phyloP scores from a whole-genome alignment of 257 asterid species.

The Rauvolfia tetraphylla region DNA sequence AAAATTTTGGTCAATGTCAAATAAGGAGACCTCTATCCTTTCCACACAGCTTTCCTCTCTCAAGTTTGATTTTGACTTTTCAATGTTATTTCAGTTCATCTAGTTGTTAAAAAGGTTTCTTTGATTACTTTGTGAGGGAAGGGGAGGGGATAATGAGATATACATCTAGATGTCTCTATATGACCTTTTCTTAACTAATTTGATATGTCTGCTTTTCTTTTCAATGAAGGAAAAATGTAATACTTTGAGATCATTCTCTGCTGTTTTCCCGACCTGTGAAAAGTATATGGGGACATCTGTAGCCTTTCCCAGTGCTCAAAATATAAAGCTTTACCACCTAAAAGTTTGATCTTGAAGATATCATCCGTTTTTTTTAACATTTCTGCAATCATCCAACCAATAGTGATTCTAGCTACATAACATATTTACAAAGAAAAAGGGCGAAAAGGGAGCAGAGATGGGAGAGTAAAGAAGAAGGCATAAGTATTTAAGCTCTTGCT shows the following conservation, averaged over 20 bases:
- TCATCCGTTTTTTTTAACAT: neutral
- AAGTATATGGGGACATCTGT: neutral
- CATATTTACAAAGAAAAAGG: neutral
- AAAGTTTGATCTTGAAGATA: slow-evolving; percentile 1
- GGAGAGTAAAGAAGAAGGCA: neutral
- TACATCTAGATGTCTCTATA: neutral
- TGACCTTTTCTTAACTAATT: neutral
- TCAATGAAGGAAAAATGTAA: neutral
- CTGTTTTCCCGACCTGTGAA: neutral
- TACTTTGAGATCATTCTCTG: neutral
- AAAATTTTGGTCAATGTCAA: neutral
- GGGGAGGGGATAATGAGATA: neutral
- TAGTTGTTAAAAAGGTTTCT: neutral
- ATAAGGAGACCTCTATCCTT: neutral
- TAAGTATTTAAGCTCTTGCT: neutral
- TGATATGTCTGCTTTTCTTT: neutral
- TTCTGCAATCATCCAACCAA: neutral
- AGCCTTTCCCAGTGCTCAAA: neutral
- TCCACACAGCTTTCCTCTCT: neutral
- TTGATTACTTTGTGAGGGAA: neutral
- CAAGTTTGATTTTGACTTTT: slow-evolving; percentile 1
- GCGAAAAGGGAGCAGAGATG: too few species aligned
- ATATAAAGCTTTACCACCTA: neutral
- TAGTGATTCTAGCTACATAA: neutral
- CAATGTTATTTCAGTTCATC: neutral